These are phyloP conservation scores for Diatrype stigma DNA, from an alignment of 2,329 filamentous ascomycete species.

Conservation along the genomic window DNA sequence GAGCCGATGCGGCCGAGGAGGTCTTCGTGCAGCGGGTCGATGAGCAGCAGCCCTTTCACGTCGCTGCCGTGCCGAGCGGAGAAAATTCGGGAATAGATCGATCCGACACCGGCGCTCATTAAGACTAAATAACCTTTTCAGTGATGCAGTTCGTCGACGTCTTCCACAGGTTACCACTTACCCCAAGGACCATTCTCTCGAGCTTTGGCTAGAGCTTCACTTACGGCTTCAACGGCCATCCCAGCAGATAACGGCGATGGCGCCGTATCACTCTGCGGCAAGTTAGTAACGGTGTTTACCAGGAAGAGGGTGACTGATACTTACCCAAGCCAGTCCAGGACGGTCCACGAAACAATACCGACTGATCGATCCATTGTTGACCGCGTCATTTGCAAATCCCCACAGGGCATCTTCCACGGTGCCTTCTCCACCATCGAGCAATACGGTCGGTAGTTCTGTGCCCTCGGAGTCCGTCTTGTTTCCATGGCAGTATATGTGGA, in stretches of 20 bases:
- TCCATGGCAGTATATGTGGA: slow-evolving; percentile 84
- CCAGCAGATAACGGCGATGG: slow-evolving; percentile 91
- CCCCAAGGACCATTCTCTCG: slow-evolving; percentile 82
- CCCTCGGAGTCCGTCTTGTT: slow-evolving; percentile 57
- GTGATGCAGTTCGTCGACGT: not conserved
- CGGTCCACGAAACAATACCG: slow-evolving; percentile 96
- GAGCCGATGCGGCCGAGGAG: slow-evolving; percentile 65
- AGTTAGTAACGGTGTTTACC: slow-evolving; percentile 32
- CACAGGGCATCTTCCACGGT: slow-evolving; percentile 77
- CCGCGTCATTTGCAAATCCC: slow-evolving; percentile 70
- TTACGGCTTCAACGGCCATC: slow-evolving; percentile 85
- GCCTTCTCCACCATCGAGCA: slow-evolving; percentile 79
- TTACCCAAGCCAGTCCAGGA: slow-evolving; percentile 75
- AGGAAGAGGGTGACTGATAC: slow-evolving; percentile 9
- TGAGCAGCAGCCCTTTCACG: slow-evolving; percentile 73
- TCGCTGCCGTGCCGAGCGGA: slow-evolving; percentile 73
- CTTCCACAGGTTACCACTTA: slow-evolving; percentile 8
- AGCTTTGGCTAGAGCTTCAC: slow-evolving; percentile 75
- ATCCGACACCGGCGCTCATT: slow-evolving; percentile 80
- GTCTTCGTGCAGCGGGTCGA: slow-evolving; percentile 88
- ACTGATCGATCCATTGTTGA: slow-evolving; percentile 75
- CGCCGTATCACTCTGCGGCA: slow-evolving; percentile 68
- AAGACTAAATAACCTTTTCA: slow-evolving; percentile 49
- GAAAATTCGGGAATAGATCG: slow-evolving; percentile 88
- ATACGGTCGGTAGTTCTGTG: slow-evolving; percentile 66